phyloP scores from a whole-genome alignment of 805 yeast species.

The Metschnikowia kofuensis region DNA sequence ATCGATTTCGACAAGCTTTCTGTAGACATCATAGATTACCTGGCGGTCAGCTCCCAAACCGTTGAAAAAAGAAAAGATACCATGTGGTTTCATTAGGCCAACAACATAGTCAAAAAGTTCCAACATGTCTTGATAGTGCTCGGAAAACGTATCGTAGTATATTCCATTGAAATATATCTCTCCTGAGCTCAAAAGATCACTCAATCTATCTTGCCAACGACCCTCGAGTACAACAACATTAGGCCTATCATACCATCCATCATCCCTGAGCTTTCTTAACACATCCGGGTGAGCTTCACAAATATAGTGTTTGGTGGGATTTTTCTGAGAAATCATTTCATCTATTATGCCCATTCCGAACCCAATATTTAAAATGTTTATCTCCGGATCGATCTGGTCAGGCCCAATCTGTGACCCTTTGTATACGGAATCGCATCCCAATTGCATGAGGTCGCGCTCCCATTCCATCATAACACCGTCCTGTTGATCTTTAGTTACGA shows the following conservation, averaged over 20 bases:
- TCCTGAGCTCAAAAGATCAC: conserved; percentile 54
- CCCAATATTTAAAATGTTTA: conserved; percentile 76
- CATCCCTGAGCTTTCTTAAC: conserved; percentile 56
- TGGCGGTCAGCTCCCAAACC: conserved; percentile 60
- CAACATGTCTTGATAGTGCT: conserved; percentile 85
- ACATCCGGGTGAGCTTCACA: conserved; percentile 97
- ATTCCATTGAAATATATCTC: conserved; percentile 85
- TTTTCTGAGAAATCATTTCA: conserved; percentile 50
- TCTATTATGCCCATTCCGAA: conserved; percentile 98
- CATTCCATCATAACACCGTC: conserved; percentile 99
- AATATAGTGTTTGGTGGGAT: conserved; percentile 75
- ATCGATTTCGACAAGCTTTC: conserved; percentile 76
- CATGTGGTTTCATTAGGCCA: conserved; percentile 78
- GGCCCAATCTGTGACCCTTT: conserved; percentile 33
- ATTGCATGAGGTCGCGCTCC: conserved; percentile 80
- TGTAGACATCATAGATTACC: conserved; percentile 65
- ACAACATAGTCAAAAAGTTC: conserved; percentile 79
- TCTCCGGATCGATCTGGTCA: conserved; percentile 33
- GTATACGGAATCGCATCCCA: conserved; percentile 76
- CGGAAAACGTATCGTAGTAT: conserved; percentile 91
- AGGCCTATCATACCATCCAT: conserved; percentile 80
- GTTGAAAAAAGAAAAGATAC: conserved; percentile 86
- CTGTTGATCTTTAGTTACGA: conserved; percentile 65
- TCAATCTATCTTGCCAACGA: conserved; percentile 87
- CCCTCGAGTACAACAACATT: conserved; percentile 78